Base-by-base conservation (phyloP, 768 basidiomycete species). In the Suillus occidentalis region DNA sequence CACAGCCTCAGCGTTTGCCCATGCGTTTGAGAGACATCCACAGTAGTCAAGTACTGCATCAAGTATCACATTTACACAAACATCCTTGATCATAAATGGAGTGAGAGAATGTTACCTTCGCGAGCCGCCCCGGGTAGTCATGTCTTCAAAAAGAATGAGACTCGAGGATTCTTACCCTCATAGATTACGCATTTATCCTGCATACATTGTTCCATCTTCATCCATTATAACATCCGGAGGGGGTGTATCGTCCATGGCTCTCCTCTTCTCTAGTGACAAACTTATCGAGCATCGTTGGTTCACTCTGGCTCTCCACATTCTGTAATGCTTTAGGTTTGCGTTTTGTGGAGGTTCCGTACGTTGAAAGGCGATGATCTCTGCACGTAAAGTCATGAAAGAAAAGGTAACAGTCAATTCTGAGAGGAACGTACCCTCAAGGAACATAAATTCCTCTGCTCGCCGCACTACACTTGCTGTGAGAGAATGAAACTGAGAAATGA, bases 361-460 rank as follows among this genome's bases (percentile, higher is more conserved):
- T 49, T 81, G 78, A 80, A 82, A 87, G 58, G 83, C 84, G 42
- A 90, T 82, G 61, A 89, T 82, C 73, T 90, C 89, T 90, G 65
- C 3, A 60, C 42, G 34, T 47, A 12, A 36, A 56, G 7, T 36
- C 20, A 20, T 28, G 25, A 40, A 59, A 59, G 25, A 28, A 13
- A 36, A 22, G 57, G 68, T 45, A 61, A 31, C 22, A 40, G 63
- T 20, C n/a, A 47, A 55, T 43, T 34, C 36, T 9, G 28, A 12
- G 40, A 43, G 56, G 12, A 52, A 6, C 77, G 18, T 68, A 91
- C 91, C 92, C 76, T 91, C 89, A 6, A 94, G 82, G 71, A 94
- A 94, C 55, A 89, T 72, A 69, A 90, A 93, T 67, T 94, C 92
- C 58, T 92, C 90, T 58, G 81, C 87, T 69, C 84, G 85, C 62